Evolutionary conservation across 2,329 filamentous ascomycete species (phyloP).

Genomic region (Exutisphaerella laricina): DNA sequence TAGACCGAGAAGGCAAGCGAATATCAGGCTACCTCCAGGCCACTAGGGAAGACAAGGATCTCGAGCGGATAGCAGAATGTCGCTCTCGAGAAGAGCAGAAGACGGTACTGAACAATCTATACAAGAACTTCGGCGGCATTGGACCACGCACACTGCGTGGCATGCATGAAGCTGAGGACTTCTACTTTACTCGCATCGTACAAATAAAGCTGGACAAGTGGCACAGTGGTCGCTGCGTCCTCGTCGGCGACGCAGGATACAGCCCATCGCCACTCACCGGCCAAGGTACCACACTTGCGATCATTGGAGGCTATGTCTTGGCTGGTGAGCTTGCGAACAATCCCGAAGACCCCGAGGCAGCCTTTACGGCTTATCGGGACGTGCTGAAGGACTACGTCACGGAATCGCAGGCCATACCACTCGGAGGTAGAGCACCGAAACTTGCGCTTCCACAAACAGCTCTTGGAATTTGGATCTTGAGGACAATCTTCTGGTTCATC

Average conservation of each 20-base stretch:
- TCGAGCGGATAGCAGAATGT: constrained; percentile 9
- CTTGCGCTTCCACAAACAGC: constrained; percentile 22
- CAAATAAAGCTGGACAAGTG: constrained; percentile 36
- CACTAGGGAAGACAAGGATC: not conserved
- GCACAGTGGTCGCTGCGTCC: constrained; percentile 32
- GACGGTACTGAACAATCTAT: constrained; percentile 6
- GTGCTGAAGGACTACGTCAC: constrained; percentile 21
- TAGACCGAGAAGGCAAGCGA: constrained; percentile 8
- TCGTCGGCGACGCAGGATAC: constrained; percentile 39
- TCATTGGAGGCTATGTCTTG: constrained; percentile 38
- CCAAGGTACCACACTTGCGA: constrained; percentile 32
- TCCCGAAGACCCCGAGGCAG: constrained; percentile 13
- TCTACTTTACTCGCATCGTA: constrained; percentile 42
- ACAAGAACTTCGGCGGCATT: constrained; percentile 12
- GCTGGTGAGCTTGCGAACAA: constrained; percentile 16
- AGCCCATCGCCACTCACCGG: constrained; percentile 34
- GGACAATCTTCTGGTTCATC: constrained; percentile 4
- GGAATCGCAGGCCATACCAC: constrained; percentile 27
- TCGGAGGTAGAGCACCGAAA: constrained; percentile 22
- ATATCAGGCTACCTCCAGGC: constrained; percentile 12
- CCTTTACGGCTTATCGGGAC: constrained; percentile 22
- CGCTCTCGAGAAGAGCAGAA: constrained; percentile 12
- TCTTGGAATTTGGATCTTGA: constrained; percentile 24
- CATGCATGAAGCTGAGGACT: constrained; percentile 32
- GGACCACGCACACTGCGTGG: constrained; percentile 8